Evolutionary conservation across 495 filamentous ascomycete genomes (phyloP).

Genomic region (Immersiella caudata): DNA sequence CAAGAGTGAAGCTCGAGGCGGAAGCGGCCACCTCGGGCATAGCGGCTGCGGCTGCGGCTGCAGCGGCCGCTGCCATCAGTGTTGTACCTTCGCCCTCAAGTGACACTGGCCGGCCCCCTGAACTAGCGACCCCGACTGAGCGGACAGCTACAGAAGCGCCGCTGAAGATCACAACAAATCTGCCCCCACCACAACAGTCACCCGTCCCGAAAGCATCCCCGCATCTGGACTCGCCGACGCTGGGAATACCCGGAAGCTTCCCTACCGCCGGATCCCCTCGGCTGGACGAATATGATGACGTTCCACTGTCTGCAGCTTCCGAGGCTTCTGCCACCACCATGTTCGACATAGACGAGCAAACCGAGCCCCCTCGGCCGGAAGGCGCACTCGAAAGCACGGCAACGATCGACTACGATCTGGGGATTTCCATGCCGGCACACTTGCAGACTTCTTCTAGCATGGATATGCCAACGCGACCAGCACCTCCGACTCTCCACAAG

Average conservation of each 20-base stretch:
- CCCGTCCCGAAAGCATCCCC: conserved; percentile 13
- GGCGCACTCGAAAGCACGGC: conserved; percentile 25
- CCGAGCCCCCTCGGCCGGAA: conserved; percentile 48
- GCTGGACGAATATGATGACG: conserved; percentile 43
- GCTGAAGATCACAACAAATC: conserved; percentile 36
- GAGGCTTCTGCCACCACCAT: conserved; percentile 64
- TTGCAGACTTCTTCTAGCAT: neutral
- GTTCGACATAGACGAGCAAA: conserved; percentile 72
- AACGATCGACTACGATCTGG: conserved; percentile 32
- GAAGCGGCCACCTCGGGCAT: conserved; percentile 30
- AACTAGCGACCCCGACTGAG: conserved; percentile 16
- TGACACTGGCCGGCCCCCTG: conserved; percentile 5
- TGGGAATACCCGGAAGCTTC: conserved; percentile 67
- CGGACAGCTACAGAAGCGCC: conserved; percentile 26
- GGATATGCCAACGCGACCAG: conserved; percentile 19
- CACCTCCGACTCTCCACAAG: conserved; percentile 24
- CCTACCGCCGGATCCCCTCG: conserved; percentile 37
- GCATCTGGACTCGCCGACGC: conserved; percentile 63
- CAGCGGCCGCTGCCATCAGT: conserved; percentile 21
- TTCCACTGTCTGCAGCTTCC: conserved; percentile 42
- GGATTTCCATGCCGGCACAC: conserved; percentile 15
- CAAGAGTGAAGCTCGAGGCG: conserved; percentile 35
- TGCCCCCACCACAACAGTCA: conserved; percentile 23
- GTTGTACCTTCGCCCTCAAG: conserved; percentile 5
- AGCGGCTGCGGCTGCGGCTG: conserved; percentile 29